Evolutionary conservation across 495 filamentous ascomycete species (phyloP).

Genomic region (Aspergillus kassunensis): DNA sequence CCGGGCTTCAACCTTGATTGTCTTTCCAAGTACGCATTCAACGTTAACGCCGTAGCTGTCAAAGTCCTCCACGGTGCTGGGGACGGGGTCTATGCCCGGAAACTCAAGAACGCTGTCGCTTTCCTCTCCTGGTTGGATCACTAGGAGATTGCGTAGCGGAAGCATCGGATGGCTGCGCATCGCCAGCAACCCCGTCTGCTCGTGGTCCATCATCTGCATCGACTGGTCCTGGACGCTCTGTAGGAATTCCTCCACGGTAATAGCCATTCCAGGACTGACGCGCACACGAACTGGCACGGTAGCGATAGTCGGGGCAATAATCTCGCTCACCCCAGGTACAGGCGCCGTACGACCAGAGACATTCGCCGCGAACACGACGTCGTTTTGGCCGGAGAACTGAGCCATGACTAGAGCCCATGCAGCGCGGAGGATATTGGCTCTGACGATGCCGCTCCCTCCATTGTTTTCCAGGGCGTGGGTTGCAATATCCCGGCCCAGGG

Average conservation of each 20-base stretch:
- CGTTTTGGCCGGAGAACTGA: not conserved
- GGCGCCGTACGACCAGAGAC: not conserved
- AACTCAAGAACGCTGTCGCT: constrained; percentile 33
- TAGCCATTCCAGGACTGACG: not conserved
- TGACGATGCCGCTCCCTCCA: too few species aligned
- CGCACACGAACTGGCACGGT: not conserved
- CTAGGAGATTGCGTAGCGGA: constrained; percentile 56
- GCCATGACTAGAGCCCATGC: constrained; percentile 36
- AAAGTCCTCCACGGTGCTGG: too few species aligned
- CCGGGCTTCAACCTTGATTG: too few species aligned
- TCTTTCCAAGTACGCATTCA: constrained; percentile 25
- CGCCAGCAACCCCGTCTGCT: constrained; percentile 41
- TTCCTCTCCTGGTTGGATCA: constrained; percentile 43
- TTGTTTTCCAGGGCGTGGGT: too few species aligned
- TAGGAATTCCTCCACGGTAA: not conserved
- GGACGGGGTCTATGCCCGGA: constrained; percentile 48
- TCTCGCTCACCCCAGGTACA: not conserved
- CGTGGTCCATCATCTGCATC: constrained; percentile 45
- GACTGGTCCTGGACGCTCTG: constrained; percentile 16
- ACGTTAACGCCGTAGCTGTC: too few species aligned
- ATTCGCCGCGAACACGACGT: not conserved
- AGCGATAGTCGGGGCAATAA: not conserved
- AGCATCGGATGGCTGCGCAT: constrained; percentile 57
- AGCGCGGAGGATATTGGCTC: too few species aligned
- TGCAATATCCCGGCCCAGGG: constrained; percentile 22